These are phyloP conservation scores for Neostapfia colusana DNA, from an alignment of 176 grass and related monocot species.

Conservation along the genomic window DNA sequence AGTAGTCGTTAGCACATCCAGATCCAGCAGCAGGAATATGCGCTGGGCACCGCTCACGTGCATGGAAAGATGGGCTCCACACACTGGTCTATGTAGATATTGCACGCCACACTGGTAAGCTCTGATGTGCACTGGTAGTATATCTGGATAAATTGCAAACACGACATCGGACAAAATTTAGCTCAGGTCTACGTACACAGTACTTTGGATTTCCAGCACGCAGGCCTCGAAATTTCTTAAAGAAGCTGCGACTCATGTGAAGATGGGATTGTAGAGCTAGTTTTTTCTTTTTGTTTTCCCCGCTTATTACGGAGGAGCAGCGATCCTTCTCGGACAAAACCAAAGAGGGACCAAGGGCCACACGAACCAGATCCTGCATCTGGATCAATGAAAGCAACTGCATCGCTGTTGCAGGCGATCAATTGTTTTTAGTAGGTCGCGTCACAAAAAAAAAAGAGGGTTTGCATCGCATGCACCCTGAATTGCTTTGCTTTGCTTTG, in stretches of 20 bases:
- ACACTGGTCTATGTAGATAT: slow-evolving; percentile 22
- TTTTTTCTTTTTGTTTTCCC: not conserved
- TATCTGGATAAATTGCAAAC: not conserved
- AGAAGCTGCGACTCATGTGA: not conserved
- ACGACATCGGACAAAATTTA: not conserved
- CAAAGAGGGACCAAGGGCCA: slow-evolving; percentile 43
- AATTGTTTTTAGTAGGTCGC: slow-evolving; percentile 31
- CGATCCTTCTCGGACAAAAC: slow-evolving; percentile 39
- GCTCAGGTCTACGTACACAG: not conserved
- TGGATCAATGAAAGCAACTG: slow-evolving; percentile 53
- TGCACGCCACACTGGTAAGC: not conserved
- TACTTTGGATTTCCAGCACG: not conserved
- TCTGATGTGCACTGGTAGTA: no score
- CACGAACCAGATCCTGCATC: slow-evolving; percentile 43
- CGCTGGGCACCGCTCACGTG: not conserved
- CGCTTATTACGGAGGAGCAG: not conserved
- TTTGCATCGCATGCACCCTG: slow-evolving; percentile 18
- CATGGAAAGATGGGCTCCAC: slow-evolving; percentile 44
- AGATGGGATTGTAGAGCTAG: slow-evolving; percentile 4
- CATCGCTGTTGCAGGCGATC: slow-evolving; percentile 38
- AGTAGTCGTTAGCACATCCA: slow-evolving; percentile 27
- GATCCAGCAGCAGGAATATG: not conserved
- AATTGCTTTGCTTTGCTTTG: slow-evolving; percentile 1
- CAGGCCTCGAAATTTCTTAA: not conserved
- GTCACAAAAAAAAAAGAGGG: slow-evolving; percentile 23